A percentile compares a stretch with the other conserved stretches of the same genome.
Conservation (phyloP, 1,139 yeast genomes). For the Lodderomyces orthopsilosis region DNA sequence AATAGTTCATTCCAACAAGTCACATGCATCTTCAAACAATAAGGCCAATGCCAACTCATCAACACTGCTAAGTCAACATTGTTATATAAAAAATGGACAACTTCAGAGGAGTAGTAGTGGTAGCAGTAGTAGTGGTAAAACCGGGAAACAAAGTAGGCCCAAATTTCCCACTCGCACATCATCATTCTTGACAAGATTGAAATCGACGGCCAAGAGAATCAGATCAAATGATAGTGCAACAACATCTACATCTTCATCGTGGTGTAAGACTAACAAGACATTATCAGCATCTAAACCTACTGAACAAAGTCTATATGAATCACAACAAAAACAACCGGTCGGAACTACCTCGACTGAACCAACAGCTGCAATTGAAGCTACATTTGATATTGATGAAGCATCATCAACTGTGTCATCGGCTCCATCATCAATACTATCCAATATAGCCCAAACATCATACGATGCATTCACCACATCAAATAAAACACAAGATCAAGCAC, state of each 20-base stretch:
- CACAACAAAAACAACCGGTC: conserved; percentile 1
- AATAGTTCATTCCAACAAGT: background rate
- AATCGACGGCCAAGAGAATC: background rate
- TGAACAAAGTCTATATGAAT: background rate
- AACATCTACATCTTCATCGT: background rate
- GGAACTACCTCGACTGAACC: background rate
- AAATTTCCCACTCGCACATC: background rate
- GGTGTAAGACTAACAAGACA: background rate
- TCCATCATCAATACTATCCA: background rate
- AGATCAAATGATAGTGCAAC: conserved; percentile 1
- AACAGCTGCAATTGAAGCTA: background rate
- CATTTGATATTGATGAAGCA: background rate
- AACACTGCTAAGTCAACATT: background rate
- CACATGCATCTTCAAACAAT: background rate
- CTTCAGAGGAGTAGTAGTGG: background rate
- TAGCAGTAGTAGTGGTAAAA: background rate
- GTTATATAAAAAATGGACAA: background rate
- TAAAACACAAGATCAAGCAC: background rate
- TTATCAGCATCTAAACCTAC: background rate
- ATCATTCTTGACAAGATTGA: background rate
- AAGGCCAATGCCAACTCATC: background rate
- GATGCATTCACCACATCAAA: background rate
- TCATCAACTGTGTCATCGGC: background rate
- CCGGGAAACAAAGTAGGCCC: background rate
- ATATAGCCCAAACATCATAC: background rate